Conservation (phyloP, 768 basidiomycete genomes). For the Psilocybe cyanescens region DNA sequence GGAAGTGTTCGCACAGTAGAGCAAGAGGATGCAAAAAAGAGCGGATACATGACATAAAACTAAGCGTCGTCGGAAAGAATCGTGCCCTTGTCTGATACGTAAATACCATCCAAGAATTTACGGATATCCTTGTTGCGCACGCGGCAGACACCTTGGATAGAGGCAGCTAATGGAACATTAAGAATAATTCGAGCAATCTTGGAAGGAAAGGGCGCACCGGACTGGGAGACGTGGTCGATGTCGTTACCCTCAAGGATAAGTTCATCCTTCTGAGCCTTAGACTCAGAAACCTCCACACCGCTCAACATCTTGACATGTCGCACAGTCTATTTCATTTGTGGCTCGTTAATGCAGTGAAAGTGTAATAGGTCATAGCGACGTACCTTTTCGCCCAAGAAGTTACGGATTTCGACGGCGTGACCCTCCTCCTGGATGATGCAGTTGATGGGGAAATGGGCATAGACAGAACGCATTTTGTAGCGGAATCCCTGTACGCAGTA, state of each 20-base stretch:
- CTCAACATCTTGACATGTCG: conserved; percentile 91
- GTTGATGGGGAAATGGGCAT: conserved; percentile 99
- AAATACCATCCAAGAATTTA: conserved; percentile 96
- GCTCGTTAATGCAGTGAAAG: neutral
- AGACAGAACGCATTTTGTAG: conserved; percentile 99
- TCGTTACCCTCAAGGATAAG: conserved; percentile 94
- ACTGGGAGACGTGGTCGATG: conserved; percentile 96
- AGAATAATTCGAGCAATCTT: neutral
- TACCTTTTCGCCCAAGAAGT: conserved; percentile 95
- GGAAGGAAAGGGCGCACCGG: conserved; percentile 53
- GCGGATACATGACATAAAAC: conserved; percentile 3
- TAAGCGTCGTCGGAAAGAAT: conserved; percentile 48
- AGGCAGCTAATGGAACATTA: conserved; percentile 64
- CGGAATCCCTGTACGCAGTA: conserved; percentile 80
- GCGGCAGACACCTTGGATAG: conserved; percentile 94
- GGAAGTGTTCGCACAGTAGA: neutral
- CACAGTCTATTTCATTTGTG: conserved; percentile 63
- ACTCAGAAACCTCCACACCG: conserved; percentile 85
- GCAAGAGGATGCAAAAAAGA: neutral
- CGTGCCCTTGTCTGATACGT: conserved; percentile 83
- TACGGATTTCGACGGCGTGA: conserved; percentile 82
- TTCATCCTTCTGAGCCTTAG: conserved; percentile 93
- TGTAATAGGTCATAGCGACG: neutral
- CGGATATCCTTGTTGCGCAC: conserved; percentile 99
- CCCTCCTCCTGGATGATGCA: conserved; percentile 87